Percentiles rank a stretch among this genome's conserved stretches.
Conservation (phyloP, 495 filamentous ascomycete genomes). For the Tuber calosporum region DNA sequence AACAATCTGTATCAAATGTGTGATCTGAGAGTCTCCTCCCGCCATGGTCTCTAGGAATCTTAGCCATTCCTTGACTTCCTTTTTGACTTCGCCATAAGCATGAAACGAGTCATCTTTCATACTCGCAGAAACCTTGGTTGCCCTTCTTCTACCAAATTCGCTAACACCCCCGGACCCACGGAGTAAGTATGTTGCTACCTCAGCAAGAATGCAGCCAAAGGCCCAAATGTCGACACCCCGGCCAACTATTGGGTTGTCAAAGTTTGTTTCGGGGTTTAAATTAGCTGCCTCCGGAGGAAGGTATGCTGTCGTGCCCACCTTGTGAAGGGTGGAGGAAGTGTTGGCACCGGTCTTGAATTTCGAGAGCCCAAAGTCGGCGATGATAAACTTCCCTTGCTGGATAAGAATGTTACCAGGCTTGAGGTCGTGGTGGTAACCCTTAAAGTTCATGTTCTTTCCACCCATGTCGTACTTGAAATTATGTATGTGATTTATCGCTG, state of each 20-base stretch:
- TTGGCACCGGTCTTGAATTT: neutral
- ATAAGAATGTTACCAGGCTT: conserved; percentile 35
- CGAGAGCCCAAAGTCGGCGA: conserved; percentile 28
- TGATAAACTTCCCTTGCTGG: conserved; percentile 13
- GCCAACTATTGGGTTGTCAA: conserved; percentile 16
- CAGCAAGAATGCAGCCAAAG: conserved; percentile 38
- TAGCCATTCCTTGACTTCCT: conserved; percentile 6
- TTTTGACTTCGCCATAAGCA: neutral
- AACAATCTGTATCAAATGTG: neutral
- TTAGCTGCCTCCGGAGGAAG: conserved; percentile 4
- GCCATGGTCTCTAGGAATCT: neutral
- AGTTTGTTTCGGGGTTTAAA: neutral
- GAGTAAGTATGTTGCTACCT: conserved; percentile 25
- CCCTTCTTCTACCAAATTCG: conserved; percentile 8
- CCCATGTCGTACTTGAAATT: conserved; percentile 2
- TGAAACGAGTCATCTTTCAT: neutral
- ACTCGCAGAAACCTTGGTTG: neutral
- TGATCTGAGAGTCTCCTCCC: neutral
- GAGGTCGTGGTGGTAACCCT: conserved; percentile 32
- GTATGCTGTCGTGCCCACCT: conserved; percentile 5
- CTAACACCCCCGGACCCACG: neutral
- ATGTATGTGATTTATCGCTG: conserved; percentile 18
- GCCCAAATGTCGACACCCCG: conserved; percentile 40
- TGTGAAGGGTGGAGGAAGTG: neutral
- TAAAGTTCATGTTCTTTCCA: neutral